Evolutionary conservation across 345 rosid genomes (phyloP).

Genomic region (Dipteronia dyeriana): DNA sequence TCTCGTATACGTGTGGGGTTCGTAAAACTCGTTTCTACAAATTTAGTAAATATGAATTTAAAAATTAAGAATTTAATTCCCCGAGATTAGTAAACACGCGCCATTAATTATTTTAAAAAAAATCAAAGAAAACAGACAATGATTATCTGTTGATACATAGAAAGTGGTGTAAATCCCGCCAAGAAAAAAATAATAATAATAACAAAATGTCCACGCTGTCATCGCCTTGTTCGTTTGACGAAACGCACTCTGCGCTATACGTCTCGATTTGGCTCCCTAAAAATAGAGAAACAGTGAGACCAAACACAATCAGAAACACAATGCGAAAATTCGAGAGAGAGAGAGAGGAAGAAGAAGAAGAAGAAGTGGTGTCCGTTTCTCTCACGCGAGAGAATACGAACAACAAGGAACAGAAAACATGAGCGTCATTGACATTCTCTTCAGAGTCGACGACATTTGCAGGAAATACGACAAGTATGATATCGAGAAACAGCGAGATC

Average conservation of each 20-base stretch:
- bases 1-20: too few relatives aligned
- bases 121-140: too few relatives aligned
- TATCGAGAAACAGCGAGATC: constrained; percentile 62
- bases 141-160: neutral
- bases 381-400: too few relatives aligned
- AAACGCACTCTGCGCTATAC: constrained; percentile 32
- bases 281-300: constrained; percentile 5
- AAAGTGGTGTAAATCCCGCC: neutral
- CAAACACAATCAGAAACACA: neutral
- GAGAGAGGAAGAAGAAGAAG: neutral
- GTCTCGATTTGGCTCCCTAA: constrained; percentile 26
- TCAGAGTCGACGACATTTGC: constrained; percentile 78
- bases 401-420: constrained; percentile 25
- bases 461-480: constrained; percentile 81
- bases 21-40: too few relatives aligned
- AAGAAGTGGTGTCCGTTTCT: too few relatives aligned
- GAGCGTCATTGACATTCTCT: constrained; percentile 68
- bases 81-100: too few relatives aligned
- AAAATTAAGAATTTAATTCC: too few relatives aligned
- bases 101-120: too few relatives aligned
- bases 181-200: neutral
- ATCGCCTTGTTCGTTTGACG: neutral
- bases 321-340: constrained; percentile 12
- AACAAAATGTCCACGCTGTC: neutral
- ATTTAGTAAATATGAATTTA: too few relatives aligned